phyloP scores from a whole-genome alignment of 495 filamentous ascomycete species.

The Podospora comata region DNA sequence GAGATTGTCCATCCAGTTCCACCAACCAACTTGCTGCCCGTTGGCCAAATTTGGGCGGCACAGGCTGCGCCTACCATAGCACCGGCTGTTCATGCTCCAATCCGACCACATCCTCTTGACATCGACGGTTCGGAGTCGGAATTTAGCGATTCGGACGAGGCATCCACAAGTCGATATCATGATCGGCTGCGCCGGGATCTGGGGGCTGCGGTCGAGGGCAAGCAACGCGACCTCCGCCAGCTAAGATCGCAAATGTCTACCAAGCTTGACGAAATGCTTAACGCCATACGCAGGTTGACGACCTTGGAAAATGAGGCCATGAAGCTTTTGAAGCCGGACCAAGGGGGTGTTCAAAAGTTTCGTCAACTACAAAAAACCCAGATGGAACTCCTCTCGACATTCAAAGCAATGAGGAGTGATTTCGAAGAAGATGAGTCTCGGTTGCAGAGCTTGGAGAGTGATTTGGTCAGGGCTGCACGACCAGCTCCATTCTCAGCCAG shows the following conservation, averaged over 20 bases:
- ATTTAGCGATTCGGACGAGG: constrained; percentile 16
- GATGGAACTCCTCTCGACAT: constrained; percentile 27
- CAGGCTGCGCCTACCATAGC: neutral
- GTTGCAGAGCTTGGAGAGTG: constrained; percentile 24
- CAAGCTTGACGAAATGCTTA: constrained; percentile 24
- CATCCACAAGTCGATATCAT: neutral
- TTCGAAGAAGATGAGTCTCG: constrained; percentile 24
- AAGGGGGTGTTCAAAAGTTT: constrained; percentile 19
- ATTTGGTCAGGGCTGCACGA: constrained; percentile 15
- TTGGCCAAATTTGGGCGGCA: neutral
- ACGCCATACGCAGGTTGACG: neutral
- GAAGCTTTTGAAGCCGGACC: constrained; percentile 25
- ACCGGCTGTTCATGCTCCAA: neutral
- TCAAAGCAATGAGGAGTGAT: constrained; percentile 25
- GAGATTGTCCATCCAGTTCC: neutral
- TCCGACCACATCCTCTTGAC: neutral
- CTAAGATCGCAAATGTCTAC: constrained; percentile 18
- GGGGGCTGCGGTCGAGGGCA: constrained; percentile 20
- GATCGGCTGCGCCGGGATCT: constrained; percentile 14
- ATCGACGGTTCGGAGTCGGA: constrained; percentile 12
- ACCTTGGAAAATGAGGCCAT: constrained; percentile 31
- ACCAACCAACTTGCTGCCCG: neutral
- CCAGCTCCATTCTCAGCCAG: neutral
- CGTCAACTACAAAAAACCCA: constrained; percentile 27
- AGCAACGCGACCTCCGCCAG: constrained; percentile 15